These are phyloP conservation scores for Pseudocercospora pini-densiflorae DNA, from an alignment of 2,329 filamentous ascomycete genomes.

Conservation along the genomic window DNA sequence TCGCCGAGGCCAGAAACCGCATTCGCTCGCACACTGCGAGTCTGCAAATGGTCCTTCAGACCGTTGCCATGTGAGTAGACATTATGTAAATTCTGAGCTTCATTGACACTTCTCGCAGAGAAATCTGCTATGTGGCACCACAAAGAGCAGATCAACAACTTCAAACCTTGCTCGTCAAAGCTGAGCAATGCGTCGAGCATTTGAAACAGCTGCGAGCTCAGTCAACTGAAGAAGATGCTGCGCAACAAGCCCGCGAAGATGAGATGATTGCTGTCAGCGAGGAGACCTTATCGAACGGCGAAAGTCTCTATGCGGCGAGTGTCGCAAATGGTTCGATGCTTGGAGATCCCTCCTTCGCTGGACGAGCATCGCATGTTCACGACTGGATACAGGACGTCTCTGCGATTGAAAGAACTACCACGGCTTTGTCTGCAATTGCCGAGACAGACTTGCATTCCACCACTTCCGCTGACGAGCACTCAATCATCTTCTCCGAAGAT, in stretches of 20 bases:
- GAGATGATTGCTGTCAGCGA: conserved; percentile 13
- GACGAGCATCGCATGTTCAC: conserved; percentile 11
- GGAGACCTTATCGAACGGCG: conserved; percentile 16
- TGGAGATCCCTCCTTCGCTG: neutral
- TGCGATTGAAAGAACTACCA: conserved; percentile 10
- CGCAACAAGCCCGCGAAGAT: conserved; percentile 6
- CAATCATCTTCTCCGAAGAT: neutral
- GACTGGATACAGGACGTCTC: conserved; percentile 15
- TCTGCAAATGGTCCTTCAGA: conserved; percentile 21
- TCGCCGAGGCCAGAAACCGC: conserved; percentile 18
- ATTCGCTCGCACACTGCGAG: conserved; percentile 24
- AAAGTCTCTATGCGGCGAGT: conserved; percentile 19
- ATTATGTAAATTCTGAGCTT: neutral
- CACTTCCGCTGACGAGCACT: neutral
- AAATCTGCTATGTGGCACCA: conserved; percentile 20
- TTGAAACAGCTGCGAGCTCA: conserved; percentile 11
- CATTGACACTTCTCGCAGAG: conserved; percentile 5
- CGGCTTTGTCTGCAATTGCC: neutral
- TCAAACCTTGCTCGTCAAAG: conserved; percentile 8
- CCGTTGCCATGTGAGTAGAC: conserved; percentile 16
- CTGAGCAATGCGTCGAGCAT: conserved; percentile 14
- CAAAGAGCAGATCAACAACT: conserved; percentile 22
- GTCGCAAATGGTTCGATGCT: conserved; percentile 19
- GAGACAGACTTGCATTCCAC: neutral
- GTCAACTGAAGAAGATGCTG: neutral